These are phyloP conservation scores for Cyclotella choctawhatcheeana DNA, from an alignment of 108 stramenopile genomes.

Conservation along the genomic window DNA sequence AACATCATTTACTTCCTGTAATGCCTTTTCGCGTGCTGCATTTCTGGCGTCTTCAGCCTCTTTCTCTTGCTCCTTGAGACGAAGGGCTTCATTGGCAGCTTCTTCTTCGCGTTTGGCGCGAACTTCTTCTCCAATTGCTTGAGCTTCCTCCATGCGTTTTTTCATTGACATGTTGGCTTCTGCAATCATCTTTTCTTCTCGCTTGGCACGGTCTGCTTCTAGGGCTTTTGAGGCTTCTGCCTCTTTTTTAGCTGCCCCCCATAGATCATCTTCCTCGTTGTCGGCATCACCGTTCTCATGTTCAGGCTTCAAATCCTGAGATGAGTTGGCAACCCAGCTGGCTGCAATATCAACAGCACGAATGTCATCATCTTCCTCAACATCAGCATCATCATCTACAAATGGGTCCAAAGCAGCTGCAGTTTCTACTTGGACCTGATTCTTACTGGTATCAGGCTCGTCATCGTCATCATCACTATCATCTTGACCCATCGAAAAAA, in stretches of 20 bases:
- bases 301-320: conserved; percentile 20
- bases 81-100: conserved; percentile 74
- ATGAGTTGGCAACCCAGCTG: conserved; percentile 69
- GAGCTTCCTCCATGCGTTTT: conserved; percentile 77
- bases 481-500: conserved; percentile 80
- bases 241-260: conserved; percentile 80
- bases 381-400: conserved; percentile 55
- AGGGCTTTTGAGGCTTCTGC: conserved; percentile 74
- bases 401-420: conserved; percentile 29
- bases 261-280: conserved; percentile 78
- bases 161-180: conserved; percentile 78
- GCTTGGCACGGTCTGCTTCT: conserved; percentile 83
- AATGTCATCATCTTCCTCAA: conserved; percentile 71
- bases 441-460: conserved; percentile 58
- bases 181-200: conserved; percentile 79
- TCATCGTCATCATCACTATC: conserved; percentile 78
- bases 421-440: conserved; percentile 11
- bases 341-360: conserved; percentile 54
- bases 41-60: conserved; percentile 70
- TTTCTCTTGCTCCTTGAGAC: conserved; percentile 67
- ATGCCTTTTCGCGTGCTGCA: conserved; percentile 77
- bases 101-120: conserved; percentile 75
- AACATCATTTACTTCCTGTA: conserved; percentile 69
- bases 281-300: conserved; percentile 42
- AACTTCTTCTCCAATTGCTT: conserved; percentile 77